Evolutionary conservation across 441 rosid genomes (phyloP).

Genomic region (Croton setiger): DNA sequence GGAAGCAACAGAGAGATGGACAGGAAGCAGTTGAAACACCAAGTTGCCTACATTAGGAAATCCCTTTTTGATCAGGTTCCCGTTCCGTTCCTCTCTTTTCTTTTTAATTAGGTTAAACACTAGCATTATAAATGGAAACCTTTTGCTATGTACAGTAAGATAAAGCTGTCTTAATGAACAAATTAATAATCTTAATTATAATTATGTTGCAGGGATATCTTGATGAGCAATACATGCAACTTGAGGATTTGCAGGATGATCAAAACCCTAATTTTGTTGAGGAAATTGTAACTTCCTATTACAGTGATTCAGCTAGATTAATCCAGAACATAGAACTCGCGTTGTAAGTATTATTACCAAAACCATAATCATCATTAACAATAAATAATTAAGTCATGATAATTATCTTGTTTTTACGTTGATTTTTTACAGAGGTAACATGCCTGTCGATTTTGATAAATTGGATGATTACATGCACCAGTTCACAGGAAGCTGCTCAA

Average conservation of each 20-base stretch:
- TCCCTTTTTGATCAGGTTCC: conserved; percentile 74
- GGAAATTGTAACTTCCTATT: conserved; percentile 49
- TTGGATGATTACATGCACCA: conserved; percentile 62
- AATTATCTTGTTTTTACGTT: no score
- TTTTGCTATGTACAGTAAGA: no score
- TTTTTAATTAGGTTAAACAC: background rate
- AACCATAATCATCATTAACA: background rate
- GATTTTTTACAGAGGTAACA: conserved; percentile 27
- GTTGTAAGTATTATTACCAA: conserved; percentile 32
- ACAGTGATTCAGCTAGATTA: conserved; percentile 48
- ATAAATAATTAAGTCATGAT: background rate
- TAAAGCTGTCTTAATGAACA: no score
- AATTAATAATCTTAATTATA: background rate
- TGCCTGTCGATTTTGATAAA: conserved; percentile 43
- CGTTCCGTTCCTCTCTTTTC: background rate
- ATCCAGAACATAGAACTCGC: conserved; percentile 51
- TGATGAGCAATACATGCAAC: conserved; percentile 56
- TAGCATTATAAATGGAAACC: no score
- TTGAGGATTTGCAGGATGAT: conserved; percentile 69
- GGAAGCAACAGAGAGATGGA: conserved; percentile 38
- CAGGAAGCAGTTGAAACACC: conserved; percentile 36
- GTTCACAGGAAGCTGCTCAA: conserved; percentile 65
- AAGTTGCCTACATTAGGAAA: conserved; percentile 39
- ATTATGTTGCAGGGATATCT: conserved; percentile 44
- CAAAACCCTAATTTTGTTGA: conserved; percentile 60